These are phyloP conservation scores for Phytophthora palmivora DNA, from an alignment of 352 stramenopile genomes.

Conservation along the genomic window DNA sequence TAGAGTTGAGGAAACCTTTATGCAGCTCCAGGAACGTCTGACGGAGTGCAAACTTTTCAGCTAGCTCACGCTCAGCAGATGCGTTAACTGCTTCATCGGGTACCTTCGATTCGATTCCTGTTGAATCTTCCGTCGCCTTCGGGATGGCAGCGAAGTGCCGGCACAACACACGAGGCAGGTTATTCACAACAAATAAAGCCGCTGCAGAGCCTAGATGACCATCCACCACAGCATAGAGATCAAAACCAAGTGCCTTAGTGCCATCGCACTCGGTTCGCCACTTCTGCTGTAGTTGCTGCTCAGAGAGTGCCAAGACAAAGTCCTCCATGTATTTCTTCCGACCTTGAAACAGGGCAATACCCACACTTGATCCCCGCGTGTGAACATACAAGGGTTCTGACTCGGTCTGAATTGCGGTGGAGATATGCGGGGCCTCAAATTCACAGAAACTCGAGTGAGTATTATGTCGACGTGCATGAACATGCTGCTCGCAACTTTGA, in stretches of 20 bases:
- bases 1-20: constrained; percentile 51
- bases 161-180: constrained; percentile 46
- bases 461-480: constrained; percentile 54
- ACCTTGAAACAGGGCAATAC: constrained; percentile 87
- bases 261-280: background rate
- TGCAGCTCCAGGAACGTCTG: constrained; percentile 83
- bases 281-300: constrained; percentile 32
- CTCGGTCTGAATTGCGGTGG: constrained; percentile 30
- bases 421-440: constrained; percentile 48
- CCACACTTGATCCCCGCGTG: constrained; percentile 32
- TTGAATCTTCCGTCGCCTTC: constrained; percentile 6
- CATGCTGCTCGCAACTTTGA: constrained; percentile 66
- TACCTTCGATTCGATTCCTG: background rate
- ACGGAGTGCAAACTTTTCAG: constrained; percentile 64
- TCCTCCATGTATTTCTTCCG: constrained; percentile 95
- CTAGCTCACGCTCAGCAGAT: constrained; percentile 40
- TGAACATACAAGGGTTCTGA: constrained; percentile 20
- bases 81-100: background rate
- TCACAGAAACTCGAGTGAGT: constrained; percentile 58
- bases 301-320: constrained; percentile 51
- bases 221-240: constrained; percentile 96
- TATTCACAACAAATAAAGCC: constrained; percentile 77
- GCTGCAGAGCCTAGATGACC: constrained; percentile 93
- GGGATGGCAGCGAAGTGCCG: constrained; percentile 41
- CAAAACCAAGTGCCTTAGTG: constrained; percentile 45